Conservation (phyloP, 257 asterid genomes). For the Thymus mandschuricus region DNA sequence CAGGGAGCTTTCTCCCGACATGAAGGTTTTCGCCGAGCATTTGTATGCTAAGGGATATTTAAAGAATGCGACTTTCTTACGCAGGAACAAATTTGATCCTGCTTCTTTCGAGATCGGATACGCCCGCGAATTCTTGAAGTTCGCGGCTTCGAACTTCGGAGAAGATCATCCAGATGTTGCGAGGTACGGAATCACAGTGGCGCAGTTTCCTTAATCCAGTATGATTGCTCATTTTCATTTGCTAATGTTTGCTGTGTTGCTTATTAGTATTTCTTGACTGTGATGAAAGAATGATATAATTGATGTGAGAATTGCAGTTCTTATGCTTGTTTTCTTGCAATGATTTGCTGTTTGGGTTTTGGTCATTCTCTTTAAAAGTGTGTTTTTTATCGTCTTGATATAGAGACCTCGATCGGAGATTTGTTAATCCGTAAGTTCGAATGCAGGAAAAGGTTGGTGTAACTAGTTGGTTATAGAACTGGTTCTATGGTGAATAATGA, state of each 20-base stretch:
- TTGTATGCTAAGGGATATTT: slow-evolving; percentile 60
- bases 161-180: slow-evolving; percentile 67
- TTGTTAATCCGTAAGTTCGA: neutral
- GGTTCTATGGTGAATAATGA: neutral
- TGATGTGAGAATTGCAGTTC: neutral
- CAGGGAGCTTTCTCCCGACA: slow-evolving; percentile 68
- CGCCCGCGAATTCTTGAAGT: slow-evolving; percentile 60
- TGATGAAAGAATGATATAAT: neutral
- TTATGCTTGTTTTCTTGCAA: neutral
- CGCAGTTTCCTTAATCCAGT: neutral
- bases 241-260: neutral
- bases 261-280: neutral
- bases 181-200: slow-evolving; percentile 49
- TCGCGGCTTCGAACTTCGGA: slow-evolving; percentile 68
- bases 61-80: slow-evolving; percentile 52
- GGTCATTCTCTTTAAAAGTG: neutral
- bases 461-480: neutral
- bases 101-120: slow-evolving; percentile 54
- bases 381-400: neutral
- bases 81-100: slow-evolving; percentile 43
- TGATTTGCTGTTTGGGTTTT: neutral
- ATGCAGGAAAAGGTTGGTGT: neutral
- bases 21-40: slow-evolving; percentile 55
- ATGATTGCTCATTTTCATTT: neutral
- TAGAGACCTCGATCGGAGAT: neutral